Evolutionary conservation across 2,329 filamentous ascomycete genomes (phyloP), one percentile per base, ranked within the genome.

Genomic region (Ceratocystis eucalypticola): DNA sequence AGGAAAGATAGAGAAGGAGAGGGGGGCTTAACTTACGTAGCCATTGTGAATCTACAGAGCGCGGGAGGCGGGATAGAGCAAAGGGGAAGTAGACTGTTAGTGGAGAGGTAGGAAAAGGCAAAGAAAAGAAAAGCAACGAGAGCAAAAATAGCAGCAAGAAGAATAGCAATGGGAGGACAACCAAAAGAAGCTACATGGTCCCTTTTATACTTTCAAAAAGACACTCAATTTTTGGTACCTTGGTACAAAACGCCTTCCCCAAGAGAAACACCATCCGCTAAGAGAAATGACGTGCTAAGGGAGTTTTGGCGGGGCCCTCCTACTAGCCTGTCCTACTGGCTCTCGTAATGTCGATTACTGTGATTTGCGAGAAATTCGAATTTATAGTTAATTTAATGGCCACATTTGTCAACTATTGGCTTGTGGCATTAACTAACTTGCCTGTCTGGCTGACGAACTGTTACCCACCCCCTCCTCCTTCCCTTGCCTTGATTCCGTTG

Each of bases 11-110:
- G 15, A 25, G 50, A 6, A 22, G 22, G 55, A 46, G 17, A 41
- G 28, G 25, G 63, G 20, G 28, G 46, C n/a, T 41, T 4, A 20
- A 64, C 66, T 59, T 59, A 68, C 66, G 66, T 65, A 68, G 66
- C 63, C 66, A 68, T 68, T 65, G n/a, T 61, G 57, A 30, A 46
- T 28, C 6, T 22, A 46, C n/a, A 37, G 10, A 4, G 37, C 37
- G 37, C 0, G 12, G 3, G 12, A 41, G 3, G 37, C 37, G 37
- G 10, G 37, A 22, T 33, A 44, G 22, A 57, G 20, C 10, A 41
- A 45, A 17, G 41, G 53, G 17, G n/a, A 45, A 20, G 61, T 37
- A 59, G 55, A 25, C 20, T 25, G 20, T 25, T 15, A 6, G 22
- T 12, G 25, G 6, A 17, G 46, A 30, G 8, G 30, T 33, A 44